These are phyloP conservation scores for Macrolepiota dolichaula DNA, from an alignment of 768 basidiomycete genomes.

Conservation along the genomic window DNA sequence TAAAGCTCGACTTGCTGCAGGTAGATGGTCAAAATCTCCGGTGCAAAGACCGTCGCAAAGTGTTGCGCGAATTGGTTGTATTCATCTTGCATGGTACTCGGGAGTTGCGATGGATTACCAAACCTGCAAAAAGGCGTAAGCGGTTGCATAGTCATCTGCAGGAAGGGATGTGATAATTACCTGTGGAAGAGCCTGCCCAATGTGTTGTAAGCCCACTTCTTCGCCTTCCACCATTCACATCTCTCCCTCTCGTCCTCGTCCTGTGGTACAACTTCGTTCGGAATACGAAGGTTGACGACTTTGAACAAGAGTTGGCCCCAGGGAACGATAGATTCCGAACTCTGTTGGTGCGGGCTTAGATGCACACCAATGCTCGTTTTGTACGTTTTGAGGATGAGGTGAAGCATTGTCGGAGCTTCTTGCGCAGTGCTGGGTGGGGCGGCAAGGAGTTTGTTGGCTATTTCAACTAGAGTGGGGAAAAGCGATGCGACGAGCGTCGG, in stretches of 20 bases:
- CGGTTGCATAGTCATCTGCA: not conserved
- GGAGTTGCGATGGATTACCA: constrained; percentile 86
- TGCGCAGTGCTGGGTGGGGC: constrained; percentile 59
- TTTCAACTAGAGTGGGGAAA: constrained; percentile 74
- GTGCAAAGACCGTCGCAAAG: constrained; percentile 76
- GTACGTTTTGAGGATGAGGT: constrained; percentile 86
- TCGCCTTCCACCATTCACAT: constrained; percentile 87
- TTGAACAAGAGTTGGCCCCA: constrained; percentile 86
- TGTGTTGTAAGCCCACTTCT: constrained; percentile 90
- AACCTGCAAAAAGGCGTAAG: constrained; percentile 39
- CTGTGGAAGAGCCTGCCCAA: constrained; percentile 79
- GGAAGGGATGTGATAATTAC: constrained; percentile 23
- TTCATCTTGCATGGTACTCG: constrained; percentile 62
- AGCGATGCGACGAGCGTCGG: constrained; percentile 56
- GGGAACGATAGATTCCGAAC: constrained; percentile 70
- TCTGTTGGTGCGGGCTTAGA: constrained; percentile 73
- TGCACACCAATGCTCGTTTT: constrained; percentile 76
- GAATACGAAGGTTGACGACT: constrained; percentile 71
- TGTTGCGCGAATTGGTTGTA: constrained; percentile 74
- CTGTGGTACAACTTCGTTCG: constrained; percentile 59
- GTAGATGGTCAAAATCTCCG: constrained; percentile 83
- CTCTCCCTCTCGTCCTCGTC: constrained; percentile 75
- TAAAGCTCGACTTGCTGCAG: constrained; percentile 68
- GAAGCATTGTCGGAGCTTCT: constrained; percentile 80
- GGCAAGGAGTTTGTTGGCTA: constrained; percentile 67